Evolutionary conservation across 2,329 filamentous ascomycete species (phyloP).

Genomic region (Parasarocladium wereldwijsianum): DNA sequence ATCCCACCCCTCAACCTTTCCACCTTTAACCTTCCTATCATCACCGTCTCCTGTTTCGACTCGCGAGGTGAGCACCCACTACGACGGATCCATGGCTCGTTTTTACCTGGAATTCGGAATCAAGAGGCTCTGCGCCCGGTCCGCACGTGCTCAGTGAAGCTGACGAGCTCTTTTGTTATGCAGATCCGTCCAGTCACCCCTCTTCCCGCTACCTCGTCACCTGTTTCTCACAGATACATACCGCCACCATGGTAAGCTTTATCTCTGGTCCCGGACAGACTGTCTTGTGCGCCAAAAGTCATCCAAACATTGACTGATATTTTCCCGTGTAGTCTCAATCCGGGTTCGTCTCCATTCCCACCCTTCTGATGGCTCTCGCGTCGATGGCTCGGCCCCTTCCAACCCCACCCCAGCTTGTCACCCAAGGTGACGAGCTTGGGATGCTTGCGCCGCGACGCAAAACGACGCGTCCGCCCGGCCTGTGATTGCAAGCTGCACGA

Average conservation of each 20-base stretch:
- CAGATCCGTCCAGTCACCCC: constrained; percentile 2
- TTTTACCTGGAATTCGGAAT: no score
- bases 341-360: constrained; percentile 35
- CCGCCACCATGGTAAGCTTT: constrained; percentile 28
- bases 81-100: no score
- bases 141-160: no score
- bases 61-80: no score
- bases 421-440: no score
- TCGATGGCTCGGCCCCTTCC: constrained; percentile 10
- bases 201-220: constrained; percentile 6
- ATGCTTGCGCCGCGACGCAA: no score
- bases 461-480: no score
- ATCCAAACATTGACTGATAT: constrained; percentile 2
- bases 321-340: constrained; percentile 43
- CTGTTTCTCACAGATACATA: constrained; percentile 10
- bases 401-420: constrained; percentile 3
- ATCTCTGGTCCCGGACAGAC: constrained; percentile 5
- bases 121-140: no score
- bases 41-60: neutral
- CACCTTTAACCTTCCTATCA: neutral
- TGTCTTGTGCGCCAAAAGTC: constrained; percentile 7
- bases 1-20: constrained; percentile 2
- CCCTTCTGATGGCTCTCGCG: no score
- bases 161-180: constrained; percentile 5
- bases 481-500: no score